Conservation (phyloP, 106 monocot genomes). For the Platanthera zijinensis region DNA sequence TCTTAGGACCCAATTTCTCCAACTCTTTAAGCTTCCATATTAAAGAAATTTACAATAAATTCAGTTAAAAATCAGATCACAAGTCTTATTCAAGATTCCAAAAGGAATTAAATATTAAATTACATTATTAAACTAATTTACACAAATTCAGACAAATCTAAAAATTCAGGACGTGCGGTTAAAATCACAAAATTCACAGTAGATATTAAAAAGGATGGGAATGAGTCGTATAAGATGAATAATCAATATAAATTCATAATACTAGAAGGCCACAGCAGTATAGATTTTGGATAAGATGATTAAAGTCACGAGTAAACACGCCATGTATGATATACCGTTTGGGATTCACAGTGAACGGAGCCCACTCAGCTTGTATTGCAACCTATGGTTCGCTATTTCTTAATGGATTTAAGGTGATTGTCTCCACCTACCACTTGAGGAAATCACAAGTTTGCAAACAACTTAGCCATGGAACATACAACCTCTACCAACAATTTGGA, state of each 20-base stretch:
- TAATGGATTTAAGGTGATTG: no score
- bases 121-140: not conserved
- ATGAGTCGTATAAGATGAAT: not conserved
- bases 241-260: not conserved
- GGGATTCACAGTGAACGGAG: no score
- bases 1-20: slow-evolving; percentile 95
- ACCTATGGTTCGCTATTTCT: no score
- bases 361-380: no score
- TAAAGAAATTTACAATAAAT: not conserved
- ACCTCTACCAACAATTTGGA: no score
- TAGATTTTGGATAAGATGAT: no score
- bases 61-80: not conserved
- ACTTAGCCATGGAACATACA: no score
- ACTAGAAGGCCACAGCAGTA: not conserved
- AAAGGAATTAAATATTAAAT: not conserved
- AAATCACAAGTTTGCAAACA: no score
- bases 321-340: no score
- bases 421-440: no score
- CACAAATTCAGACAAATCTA: not conserved
- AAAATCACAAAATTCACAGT: not conserved
- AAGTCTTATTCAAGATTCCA: not conserved
- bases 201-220: not conserved
- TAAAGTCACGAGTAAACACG: no score
- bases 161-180: not conserved
- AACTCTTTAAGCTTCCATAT: slow-evolving; percentile 76